Evolutionary conservation across 768 basidiomycete species (phyloP), one percentile per base, ranked within the genome.

Genomic region (Coprinopsis cinerea): DNA sequence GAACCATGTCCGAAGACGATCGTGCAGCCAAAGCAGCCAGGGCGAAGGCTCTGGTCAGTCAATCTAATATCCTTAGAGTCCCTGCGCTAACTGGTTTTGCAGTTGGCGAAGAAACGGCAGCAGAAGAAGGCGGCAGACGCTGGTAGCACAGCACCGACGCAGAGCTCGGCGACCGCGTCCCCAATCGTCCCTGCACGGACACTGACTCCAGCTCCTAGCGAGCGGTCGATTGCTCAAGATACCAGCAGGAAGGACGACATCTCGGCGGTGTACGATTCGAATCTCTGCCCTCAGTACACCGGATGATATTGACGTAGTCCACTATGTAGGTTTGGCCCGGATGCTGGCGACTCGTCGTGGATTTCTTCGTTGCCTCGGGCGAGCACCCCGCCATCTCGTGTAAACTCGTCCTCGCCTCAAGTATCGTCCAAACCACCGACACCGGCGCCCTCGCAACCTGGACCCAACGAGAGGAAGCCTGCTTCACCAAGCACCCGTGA

Each of bases 21-120:
- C 79, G 89, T 53, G 86, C 87, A 47, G 81, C 79, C 14, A 90
- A 86, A 67, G 79, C 89, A 48, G 90, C 90, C 2, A 79, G 90
- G 54, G 90, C 86, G 48, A 88, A 86, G 65, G 88, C 86, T 43
- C 61, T 92, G 79, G 90, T 91, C 63, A 51, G 76, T n/a, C n/a
- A n/a, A n/a, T n/a, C 48, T 27, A 47, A 53, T 27, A 43, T 48
- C 10, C 41, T 56, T 50, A 7, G 41, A 43, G 10, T 44, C 51
- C 40, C 41, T 44, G 41, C 30, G 47, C 4, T 26, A 46, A 36
- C 25, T 42, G 23, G 20, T 30, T 28, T 23, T 46, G 27, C 48
- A 91, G 88, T 75, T 91, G 25, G 51, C 51, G 63, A 88, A 90
- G 75, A 88, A 87, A 67, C 78, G 84, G 52, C 86, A 85, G 56